Evolutionary conservation across 2,329 filamentous ascomycete species (phyloP).

Genomic region (Sordariomycetes sp.): DNA sequence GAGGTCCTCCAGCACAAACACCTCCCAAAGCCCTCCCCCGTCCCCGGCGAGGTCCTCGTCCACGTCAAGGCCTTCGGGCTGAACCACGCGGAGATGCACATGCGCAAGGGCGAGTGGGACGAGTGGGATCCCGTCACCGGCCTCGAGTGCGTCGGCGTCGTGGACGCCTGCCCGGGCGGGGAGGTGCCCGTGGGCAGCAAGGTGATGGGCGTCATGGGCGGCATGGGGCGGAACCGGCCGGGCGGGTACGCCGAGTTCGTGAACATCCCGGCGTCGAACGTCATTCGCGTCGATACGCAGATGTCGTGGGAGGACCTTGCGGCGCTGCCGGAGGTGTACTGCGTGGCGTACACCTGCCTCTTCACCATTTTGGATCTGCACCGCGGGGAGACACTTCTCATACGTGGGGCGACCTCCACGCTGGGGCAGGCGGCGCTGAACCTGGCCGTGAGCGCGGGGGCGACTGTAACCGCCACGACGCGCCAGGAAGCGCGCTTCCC

Average conservation of each 20-base stretch:
- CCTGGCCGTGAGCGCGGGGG: constrained; percentile 17
- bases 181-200: constrained; percentile 19
- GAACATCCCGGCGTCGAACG: constrained; percentile 19
- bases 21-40: constrained; percentile 13
- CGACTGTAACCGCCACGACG: constrained; percentile 25
- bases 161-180: constrained; percentile 21
- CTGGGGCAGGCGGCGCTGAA: constrained; percentile 25
- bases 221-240: constrained; percentile 23
- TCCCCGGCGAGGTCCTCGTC: constrained; percentile 18
- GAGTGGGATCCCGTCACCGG: constrained; percentile 25
- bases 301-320: constrained; percentile 25
- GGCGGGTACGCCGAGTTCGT: constrained; percentile 29
- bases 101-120: constrained; percentile 29
- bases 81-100: constrained; percentile 34
- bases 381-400: constrained; percentile 21
- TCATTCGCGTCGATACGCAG: constrained; percentile 15
- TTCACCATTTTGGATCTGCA: constrained; percentile 23
- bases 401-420: constrained; percentile 28
- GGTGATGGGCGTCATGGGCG: constrained; percentile 29
- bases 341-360: constrained; percentile 25
- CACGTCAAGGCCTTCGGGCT: constrained; percentile 28
- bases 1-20: neutral
- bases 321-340: constrained; percentile 26
- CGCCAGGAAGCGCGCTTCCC: constrained; percentile 17
- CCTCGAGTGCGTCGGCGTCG: constrained; percentile 29